Evolutionary conservation across 306 rosid genomes (phyloP).

Genomic region (Prosopis cineraria): DNA sequence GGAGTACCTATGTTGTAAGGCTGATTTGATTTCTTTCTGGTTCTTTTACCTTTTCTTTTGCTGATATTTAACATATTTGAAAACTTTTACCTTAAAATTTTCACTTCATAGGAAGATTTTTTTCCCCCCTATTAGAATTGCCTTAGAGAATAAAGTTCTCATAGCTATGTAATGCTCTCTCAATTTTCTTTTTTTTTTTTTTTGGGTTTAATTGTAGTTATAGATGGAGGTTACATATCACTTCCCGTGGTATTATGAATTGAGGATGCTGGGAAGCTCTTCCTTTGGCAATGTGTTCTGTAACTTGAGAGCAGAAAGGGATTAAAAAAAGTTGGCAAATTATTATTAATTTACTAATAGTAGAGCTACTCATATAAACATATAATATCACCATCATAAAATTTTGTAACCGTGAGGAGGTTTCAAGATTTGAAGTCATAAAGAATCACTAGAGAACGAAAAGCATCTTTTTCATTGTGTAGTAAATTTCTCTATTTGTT

Average conservation of each 20-base stretch:
- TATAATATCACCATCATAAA: conserved; percentile 6
- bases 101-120: background rate
- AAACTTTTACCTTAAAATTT: background rate
- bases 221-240: conserved; percentile 4
- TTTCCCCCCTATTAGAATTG: background rate
- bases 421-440: background rate
- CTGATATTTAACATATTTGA: background rate
- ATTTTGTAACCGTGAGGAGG: background rate
- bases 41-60: background rate
- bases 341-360: conserved; percentile 13
- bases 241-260: background rate
- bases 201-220: conserved; percentile 8
- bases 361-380: background rate
- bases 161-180: background rate
- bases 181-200: background rate
- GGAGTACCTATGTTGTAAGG: background rate
- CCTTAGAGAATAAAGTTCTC: conserved; percentile 11
- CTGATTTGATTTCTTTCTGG: background rate
- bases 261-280: background rate
- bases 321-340: conserved; percentile 4
- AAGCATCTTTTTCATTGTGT: conserved; percentile 12
- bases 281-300: conserved; percentile 13
- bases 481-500: conserved; percentile 11
- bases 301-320: conserved; percentile 7
- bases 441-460: background rate